Base-by-base conservation (phyloP, 225 moss, liverwort and hornwort species). In the Polytrichum formosum region DNA sequence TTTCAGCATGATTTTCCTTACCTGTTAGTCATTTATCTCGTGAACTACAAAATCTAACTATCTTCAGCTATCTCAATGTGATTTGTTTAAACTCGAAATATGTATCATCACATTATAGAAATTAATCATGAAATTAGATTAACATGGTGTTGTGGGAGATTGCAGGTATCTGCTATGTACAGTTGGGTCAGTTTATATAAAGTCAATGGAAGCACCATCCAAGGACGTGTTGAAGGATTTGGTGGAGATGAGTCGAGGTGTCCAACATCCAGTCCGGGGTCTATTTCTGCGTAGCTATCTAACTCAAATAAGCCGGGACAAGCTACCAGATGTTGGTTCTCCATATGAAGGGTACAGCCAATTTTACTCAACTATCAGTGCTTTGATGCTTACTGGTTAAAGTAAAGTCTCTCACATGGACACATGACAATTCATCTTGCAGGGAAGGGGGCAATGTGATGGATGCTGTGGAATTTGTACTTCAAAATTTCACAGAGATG, bases 401-500 rank as follows among this genome's bases (percentile, higher is more conserved):
- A 13, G 16, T 46, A 46, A 46, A 10, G 46, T 46, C 46, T 58
- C 23, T 58, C 58, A 58, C 58, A 58, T 22, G 21, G 21, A 58
- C 21, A n/a, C 23, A 27, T 63, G 28, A 28, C 7, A 3, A 46
- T 46, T 63, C 62, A 28, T 56, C 33, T 70, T 78, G 56, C 87
- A 96, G 96, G 78, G 92, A 92, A 75, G 93, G 96, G 75, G 93
- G 96, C 20, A 89, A 74, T 70, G 93, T 97, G 66, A 93, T 88
- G 80, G 96, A 97, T 82, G 93, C 93, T 63, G 96, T 97, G 73
- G 93, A 93, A 75, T 97, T 97, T 25, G 96, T 97, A 69, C 81
- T 97, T 22, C 93, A 97, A 82, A 97, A 97, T 75, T 97, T 97
- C 31, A 97, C 93, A 19, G 96, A 96, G 77, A 96, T 96, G 96